Conservation (phyloP, 1,139 yeast species). For the Blastobotrys arbuscula region DNA sequence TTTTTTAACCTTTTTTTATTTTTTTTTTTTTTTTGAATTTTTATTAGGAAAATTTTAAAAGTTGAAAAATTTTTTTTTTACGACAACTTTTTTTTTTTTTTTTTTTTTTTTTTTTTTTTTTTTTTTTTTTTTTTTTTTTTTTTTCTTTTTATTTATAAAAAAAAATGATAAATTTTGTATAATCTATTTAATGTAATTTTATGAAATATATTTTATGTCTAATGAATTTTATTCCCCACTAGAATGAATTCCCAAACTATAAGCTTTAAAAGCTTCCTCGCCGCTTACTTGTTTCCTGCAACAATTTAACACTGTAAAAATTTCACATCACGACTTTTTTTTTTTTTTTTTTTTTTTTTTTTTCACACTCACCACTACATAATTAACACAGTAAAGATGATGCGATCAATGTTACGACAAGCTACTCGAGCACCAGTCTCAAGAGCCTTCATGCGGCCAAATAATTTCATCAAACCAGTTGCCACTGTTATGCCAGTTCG, state of each 20-base stretch:
- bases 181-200: not conserved
- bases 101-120: not conserved
- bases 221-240: not conserved
- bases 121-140: not conserved
- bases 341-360: not conserved
- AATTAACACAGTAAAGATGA: not conserved
- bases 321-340: not conserved
- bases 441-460: not conserved
- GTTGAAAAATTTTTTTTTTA: not conserved
- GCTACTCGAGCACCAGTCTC: constrained; percentile 4
- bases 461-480: not conserved
- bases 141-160: not conserved
- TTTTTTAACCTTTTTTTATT: not conserved
- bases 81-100: constrained; percentile 2
- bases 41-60: not conserved
- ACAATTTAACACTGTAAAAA: not conserved
- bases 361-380: not conserved
- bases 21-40: not conserved
- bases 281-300: not conserved
- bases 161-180: not conserved
- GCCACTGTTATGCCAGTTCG: constrained; percentile 15
- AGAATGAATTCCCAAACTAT: not conserved
- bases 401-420: constrained; percentile 3
- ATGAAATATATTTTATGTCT: not conserved
- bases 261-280: not conserved